phyloP scores from a whole-genome alignment of 305 asterid genomes.

The Fraxinus ornus region DNA sequence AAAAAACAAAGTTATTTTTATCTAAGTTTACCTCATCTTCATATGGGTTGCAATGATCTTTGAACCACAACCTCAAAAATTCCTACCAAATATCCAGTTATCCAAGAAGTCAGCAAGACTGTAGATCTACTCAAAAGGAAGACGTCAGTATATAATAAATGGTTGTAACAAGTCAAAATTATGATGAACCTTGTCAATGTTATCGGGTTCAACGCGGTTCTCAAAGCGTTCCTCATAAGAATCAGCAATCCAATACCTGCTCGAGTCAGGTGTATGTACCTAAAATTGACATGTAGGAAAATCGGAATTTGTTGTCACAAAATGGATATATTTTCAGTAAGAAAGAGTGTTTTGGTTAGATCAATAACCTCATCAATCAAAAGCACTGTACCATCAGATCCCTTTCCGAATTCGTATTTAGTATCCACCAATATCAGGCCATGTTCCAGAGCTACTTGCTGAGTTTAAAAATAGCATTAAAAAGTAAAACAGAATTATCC shows the following conservation, averaged over 20 bases:
- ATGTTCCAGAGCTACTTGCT: slow-evolving; percentile 72
- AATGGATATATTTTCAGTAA: slow-evolving; percentile 14
- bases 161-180: slow-evolving; percentile 7
- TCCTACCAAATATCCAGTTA: slow-evolving; percentile 51
- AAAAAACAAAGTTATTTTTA: neutral
- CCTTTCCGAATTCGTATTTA: slow-evolving; percentile 95
- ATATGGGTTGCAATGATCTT: slow-evolving; percentile 80
- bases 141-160: neutral
- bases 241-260: slow-evolving; percentile 86
- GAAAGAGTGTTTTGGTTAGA: slow-evolving; percentile 9
- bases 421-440: slow-evolving; percentile 90
- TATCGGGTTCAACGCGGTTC: slow-evolving; percentile 85
- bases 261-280: slow-evolving; percentile 99
- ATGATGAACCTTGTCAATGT: slow-evolving; percentile 80
- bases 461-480: slow-evolving; percentile 23
- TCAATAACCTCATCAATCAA: slow-evolving; percentile 79
- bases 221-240: slow-evolving; percentile 67
- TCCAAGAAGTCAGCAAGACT: slow-evolving; percentile 10
- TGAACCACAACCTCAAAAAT: slow-evolving; percentile 95
- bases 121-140: slow-evolving; percentile 5
- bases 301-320: neutral
- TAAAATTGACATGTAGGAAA: slow-evolving; percentile 21
- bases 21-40: slow-evolving; percentile 67
- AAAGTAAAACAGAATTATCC: neutral
- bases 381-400: slow-evolving; percentile 69